These are phyloP conservation scores for Geum urbanum DNA, from an alignment of 306 rosid species.

Conservation along the genomic window DNA sequence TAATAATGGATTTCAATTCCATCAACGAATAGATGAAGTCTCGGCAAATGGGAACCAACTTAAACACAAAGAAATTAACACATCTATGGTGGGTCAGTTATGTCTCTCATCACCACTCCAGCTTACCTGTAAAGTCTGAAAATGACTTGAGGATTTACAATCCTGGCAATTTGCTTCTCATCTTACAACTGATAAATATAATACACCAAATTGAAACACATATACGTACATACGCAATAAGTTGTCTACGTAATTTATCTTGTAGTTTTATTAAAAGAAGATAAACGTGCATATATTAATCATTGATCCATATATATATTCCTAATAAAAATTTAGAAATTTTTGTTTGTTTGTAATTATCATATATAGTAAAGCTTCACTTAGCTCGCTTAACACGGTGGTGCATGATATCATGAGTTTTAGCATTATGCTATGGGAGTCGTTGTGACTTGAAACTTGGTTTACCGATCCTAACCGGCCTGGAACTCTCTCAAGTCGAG, in stretches of 20 bases:
- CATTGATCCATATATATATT: background rate
- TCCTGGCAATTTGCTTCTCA: background rate
- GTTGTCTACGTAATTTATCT: too few relatives aligned
- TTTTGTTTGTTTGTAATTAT: conserved; percentile 7
- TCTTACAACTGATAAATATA: background rate
- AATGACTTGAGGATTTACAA: conserved; percentile 31
- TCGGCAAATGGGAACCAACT: background rate
- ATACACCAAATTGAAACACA: background rate
- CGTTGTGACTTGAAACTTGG: conserved; percentile 6
- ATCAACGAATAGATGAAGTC: background rate
- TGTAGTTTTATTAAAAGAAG: background rate
- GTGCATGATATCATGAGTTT: conserved; percentile 9
- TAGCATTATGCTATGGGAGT: background rate
- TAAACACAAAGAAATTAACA: background rate
- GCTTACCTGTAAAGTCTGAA: background rate
- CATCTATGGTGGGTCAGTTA: conserved; percentile 25
- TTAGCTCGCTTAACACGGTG: background rate
- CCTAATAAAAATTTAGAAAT: background rate
- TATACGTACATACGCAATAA: too few relatives aligned
- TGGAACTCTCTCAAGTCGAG: conserved; percentile 11
- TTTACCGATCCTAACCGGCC: background rate
- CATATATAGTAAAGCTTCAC: background rate
- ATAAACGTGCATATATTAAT: background rate
- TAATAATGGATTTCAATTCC: background rate
- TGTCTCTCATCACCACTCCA: conserved; percentile 26